phyloP scores from a whole-genome alignment of 2,329 filamentous ascomycete genomes.

The Trichoderma sp. region DNA sequence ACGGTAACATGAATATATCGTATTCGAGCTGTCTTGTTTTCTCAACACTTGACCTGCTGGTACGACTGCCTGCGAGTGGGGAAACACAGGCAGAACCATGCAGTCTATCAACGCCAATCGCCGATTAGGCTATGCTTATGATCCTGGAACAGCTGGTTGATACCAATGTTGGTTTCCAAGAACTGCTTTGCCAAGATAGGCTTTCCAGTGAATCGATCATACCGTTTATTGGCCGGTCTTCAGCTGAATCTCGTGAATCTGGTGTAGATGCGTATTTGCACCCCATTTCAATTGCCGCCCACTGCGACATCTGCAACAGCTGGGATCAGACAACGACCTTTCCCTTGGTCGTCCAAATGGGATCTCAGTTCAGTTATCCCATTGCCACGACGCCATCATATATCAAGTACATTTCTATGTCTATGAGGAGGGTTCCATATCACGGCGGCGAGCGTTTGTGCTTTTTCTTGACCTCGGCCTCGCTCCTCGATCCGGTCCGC shows the following conservation, averaged over 20 bases:
- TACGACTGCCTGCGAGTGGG: not conserved
- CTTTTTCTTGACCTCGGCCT: not conserved
- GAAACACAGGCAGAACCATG: not conserved
- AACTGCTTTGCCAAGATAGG: not conserved
- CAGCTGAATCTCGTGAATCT: not conserved
- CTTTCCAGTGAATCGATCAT: not conserved
- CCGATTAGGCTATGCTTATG: not conserved
- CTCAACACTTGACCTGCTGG: not conserved
- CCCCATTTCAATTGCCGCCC: not conserved
- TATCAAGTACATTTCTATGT: not conserved
- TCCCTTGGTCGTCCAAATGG: not conserved
- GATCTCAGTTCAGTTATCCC: no score
- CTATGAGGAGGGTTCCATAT: not conserved
- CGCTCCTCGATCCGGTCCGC: not conserved
- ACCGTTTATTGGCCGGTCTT: not conserved
- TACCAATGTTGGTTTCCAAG: not conserved
- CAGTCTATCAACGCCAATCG: not conserved
- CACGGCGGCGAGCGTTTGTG: not conserved
- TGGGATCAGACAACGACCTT: not conserved
- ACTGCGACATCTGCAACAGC: not conserved
- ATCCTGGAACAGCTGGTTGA: not conserved
- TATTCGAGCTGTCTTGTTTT: not conserved
- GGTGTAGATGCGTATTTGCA: not conserved
- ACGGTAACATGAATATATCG: not conserved
- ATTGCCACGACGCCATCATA: not conserved